Base-by-base conservation (phyloP, 805 yeast species). In the Wickerhamia fluorescens region DNA sequence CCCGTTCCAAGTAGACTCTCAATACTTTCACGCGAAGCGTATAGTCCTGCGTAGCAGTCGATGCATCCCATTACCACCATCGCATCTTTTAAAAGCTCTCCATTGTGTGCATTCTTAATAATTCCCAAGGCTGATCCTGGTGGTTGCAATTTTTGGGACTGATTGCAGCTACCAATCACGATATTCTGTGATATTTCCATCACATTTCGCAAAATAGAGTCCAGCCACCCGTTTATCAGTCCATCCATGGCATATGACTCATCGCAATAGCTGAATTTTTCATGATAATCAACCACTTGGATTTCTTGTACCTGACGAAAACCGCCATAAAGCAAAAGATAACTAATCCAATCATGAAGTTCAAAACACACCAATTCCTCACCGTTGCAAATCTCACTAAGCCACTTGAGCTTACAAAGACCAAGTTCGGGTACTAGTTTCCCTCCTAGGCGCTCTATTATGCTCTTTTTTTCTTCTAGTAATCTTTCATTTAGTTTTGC, bases 351-450 rank as follows among this genome's bases (percentile, higher is more conserved):
- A 31, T 68, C 75, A 41, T 73, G 71, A 14, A 75, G 53, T 40
- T 75, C 81, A 37, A 68, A 68, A 27, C 71, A 61, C 4, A 62
- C 48, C 6, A 46, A 22, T n/a, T 44, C 47, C 1, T 28, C 26
- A 2, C 24, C 24, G 2, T 45, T 45, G 14, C 11, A 19, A 4
- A 37, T 28, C 14, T 48, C 34, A 15, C 55, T 41, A 16, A 68
- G 44, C 49, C 61, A 59, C 29, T 51, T 53, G 27, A 71, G 44
- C 41, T 75, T 75, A 3, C 79, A 75, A 1, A 74, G 36, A 1
- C 73, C 79, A 74, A 75, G 67, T 40, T 75, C 81, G 1, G 76
- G 72, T 4, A 71, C 58, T 20, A 73, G 60, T 2, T 72, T 72
- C 6, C 75, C 74, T 27, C 65, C 43, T 1, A 37, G 34, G 24